Percentiles rank a stretch among this genome's conserved stretches.
Evolutionary conservation across 2,329 filamentous ascomycete species (phyloP).

Genomic region (Endothia cerciana): DNA sequence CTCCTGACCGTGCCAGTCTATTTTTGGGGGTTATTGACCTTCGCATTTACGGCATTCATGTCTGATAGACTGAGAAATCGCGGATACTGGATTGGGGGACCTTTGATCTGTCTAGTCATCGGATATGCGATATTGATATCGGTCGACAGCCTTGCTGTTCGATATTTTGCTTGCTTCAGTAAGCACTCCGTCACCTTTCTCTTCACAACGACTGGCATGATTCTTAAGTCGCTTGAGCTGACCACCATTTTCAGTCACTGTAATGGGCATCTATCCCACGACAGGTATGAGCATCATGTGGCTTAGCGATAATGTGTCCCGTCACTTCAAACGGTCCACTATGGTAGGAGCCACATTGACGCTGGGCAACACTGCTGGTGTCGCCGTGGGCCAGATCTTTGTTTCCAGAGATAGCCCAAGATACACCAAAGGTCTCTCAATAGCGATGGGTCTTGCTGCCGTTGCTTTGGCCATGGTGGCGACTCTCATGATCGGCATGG

Average conservation of each 20-base stretch:
- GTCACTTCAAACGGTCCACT: conserved; percentile 52
- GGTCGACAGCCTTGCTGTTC: conserved; percentile 36
- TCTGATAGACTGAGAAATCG: conserved; percentile 36
- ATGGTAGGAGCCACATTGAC: conserved; percentile 51
- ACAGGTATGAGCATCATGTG: conserved; percentile 47
- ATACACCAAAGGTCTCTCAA: conserved; percentile 38
- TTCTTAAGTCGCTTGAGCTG: neutral
- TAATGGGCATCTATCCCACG: conserved; percentile 36
- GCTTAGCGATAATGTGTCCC: conserved; percentile 52
- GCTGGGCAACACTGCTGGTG: conserved; percentile 51
- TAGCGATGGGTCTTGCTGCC: conserved; percentile 36
- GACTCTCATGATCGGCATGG: conserved; percentile 35
- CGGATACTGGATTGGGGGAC: conserved; percentile 36
- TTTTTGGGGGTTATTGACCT: conserved; percentile 34
- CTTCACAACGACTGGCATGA: too few relatives aligned
- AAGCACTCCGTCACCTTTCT: conserved; percentile 9
- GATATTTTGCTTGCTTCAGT: conserved; percentile 35
- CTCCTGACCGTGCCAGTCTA: conserved; percentile 42
- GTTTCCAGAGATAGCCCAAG: conserved; percentile 36
- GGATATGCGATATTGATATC: conserved; percentile 38
- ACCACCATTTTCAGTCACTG: conserved; percentile 28
- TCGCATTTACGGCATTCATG: conserved; percentile 36
- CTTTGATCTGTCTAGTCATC: conserved; percentile 34
- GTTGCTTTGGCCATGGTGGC: conserved; percentile 35
- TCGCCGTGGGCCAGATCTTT: conserved; percentile 52